Evolutionary conservation across 345 rosid genomes (phyloP).

Genomic region (Lepidium didymum): DNA sequence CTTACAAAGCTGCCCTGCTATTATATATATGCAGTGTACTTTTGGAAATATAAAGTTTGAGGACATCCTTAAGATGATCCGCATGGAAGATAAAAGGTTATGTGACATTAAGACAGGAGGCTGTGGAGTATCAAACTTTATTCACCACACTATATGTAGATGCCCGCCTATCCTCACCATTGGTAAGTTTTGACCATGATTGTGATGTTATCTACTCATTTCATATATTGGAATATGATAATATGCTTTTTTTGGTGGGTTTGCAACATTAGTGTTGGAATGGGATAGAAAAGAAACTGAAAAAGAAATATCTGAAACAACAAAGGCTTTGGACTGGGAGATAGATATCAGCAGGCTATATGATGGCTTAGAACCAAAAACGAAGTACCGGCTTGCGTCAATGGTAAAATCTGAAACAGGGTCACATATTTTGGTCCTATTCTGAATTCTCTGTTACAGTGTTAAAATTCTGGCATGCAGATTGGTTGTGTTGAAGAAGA

Average conservation of each 20-base stretch:
- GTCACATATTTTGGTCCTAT: not conserved
- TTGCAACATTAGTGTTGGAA: slow-evolving; percentile 17
- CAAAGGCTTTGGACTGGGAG: slow-evolving; percentile 14
- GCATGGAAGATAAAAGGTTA: slow-evolving; percentile 1
- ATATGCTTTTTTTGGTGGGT: not conserved
- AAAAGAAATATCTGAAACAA: slow-evolving; percentile 7
- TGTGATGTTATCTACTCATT: not conserved
- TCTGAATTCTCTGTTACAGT: not conserved
- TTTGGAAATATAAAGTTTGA: slow-evolving; percentile 9
- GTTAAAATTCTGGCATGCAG: slow-evolving; percentile 1
- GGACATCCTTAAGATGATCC: slow-evolving; percentile 6
- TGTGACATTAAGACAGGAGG: slow-evolving; percentile 20
- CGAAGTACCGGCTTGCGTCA: slow-evolving; percentile 19
- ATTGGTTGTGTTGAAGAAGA: slow-evolving; percentile 13
- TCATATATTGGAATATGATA: not conserved
- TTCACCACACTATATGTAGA: not conserved
- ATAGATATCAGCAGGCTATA: slow-evolving; percentile 23
- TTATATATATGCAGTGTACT: slow-evolving; percentile 9
- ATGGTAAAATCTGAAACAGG: slow-evolving; percentile 15
- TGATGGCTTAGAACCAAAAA: slow-evolving; percentile 7
- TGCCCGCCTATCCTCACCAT: slow-evolving; percentile 7
- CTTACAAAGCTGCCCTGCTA: not conserved
- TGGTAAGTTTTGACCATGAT: slow-evolving; percentile 1
- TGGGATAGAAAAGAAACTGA: slow-evolving; percentile 20
- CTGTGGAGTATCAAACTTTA: slow-evolving; percentile 8